These are phyloP conservation scores for Rhizopogon rudus DNA, from an alignment of 768 basidiomycete genomes.

Conservation along the genomic window DNA sequence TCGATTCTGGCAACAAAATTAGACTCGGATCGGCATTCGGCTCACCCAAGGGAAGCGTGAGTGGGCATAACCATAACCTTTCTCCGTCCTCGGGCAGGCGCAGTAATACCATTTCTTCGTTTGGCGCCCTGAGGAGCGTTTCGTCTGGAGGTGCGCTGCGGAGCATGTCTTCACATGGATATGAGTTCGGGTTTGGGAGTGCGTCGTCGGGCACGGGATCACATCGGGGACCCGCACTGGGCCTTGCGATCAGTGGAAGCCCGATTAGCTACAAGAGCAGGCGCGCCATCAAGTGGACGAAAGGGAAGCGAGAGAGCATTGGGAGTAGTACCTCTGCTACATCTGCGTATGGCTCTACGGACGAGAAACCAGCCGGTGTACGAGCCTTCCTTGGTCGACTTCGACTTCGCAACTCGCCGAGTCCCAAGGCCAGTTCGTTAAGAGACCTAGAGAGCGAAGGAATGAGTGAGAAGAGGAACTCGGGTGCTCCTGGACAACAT, in stretches of 20 bases:
- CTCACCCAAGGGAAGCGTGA: conserved; percentile 17
- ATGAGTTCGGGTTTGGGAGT: conserved; percentile 16
- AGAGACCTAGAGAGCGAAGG: conserved; percentile 18
- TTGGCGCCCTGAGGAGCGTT: conserved; percentile 23
- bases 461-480: not conserved
- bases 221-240: not conserved
- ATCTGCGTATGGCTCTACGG: conserved; percentile 12
- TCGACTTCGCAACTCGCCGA: conserved; percentile 22
- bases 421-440: conserved; percentile 18
- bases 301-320: conserved; percentile 6
- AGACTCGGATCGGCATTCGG: conserved; percentile 27
- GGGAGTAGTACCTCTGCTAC: conserved; percentile 7
- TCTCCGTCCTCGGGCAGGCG: conserved; percentile 11
- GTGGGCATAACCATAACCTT: conserved; percentile 15
- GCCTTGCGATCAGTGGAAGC: not conserved
- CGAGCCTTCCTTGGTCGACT: conserved; percentile 23
- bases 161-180: conserved; percentile 13
- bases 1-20: conserved; percentile 5
- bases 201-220: conserved; percentile 14
- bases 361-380: conserved; percentile 22
- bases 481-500: not conserved
- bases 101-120: conserved; percentile 21
- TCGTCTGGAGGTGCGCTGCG: conserved; percentile 26
- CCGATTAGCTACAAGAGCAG: not conserved
- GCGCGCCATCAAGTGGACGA: conserved; percentile 14